Base-by-base conservation (phyloP, 2,329 filamentous ascomycete genomes). In the Aspergillus puulaauensis region DNA sequence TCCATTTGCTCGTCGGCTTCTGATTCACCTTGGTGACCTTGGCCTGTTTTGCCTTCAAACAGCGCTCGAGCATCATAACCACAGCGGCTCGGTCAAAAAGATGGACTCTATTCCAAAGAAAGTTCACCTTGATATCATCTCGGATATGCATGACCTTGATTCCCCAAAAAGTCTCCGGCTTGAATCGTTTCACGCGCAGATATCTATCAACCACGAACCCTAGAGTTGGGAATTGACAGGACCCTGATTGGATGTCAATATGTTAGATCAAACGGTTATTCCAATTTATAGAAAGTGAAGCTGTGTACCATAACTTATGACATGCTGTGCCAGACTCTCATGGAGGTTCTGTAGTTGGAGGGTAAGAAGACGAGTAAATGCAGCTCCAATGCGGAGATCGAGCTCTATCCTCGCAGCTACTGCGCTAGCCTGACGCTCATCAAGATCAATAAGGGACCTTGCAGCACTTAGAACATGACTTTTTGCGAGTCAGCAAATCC, bases 191-290 rank as follows among this genome's bases (percentile, higher is more conserved):
- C 52, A 99, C 95, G 51, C 90, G 87, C 67, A 96, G 91, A 73
- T 98, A 99, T 48, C 93, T 86, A 74, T 99, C 95, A 6, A 99
- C 95, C 1, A 99, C 93, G 64, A 99, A 99, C 0, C 95, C 95
- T 5, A 99, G 81, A 0, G 95, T 98, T 1, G 95, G 95, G 68
- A 99, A 99, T 72, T 99, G 95, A 65, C 95, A 99, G 4, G 93
- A 96, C 14, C 85, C 90, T 90, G 57, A 37, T 43, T 43, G 7
- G n/a, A 23, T 39, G 44, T 46, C 46, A 7, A 9, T 59, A 14
- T 46, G 43, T 11, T 24, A 47, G 24, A 21, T 31, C 7, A 21
- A 24, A 21, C 4, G 23, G 2, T 14, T 19, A 27, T 5, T 15
- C 27, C 27, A 31, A 31, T 11, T 14, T 5, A 12, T 11, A 19